phyloP scores from a whole-genome alignment of 441 rosid species.

The Breynia disticha region DNA sequence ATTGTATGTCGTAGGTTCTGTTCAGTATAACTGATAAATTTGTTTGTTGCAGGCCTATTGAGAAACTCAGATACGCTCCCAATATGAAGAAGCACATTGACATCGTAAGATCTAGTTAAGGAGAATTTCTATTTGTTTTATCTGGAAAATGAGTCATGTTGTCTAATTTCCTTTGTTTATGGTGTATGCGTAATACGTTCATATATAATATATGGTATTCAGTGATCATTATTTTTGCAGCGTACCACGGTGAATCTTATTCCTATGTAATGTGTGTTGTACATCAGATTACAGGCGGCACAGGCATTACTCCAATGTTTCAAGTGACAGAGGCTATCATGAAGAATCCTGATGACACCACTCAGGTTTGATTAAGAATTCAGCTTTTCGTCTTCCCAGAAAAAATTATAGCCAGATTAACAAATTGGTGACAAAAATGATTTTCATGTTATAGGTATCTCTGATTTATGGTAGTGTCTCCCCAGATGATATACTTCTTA shows the following conservation, averaged over 20 bases:
- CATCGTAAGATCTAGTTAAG: slow-evolving; percentile 53
- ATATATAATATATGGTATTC: no score
- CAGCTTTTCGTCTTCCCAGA: neutral
- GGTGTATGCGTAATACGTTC: neutral
- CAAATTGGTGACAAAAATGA: neutral
- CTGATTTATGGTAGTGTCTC: slow-evolving; percentile 86
- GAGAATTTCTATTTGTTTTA: slow-evolving; percentile 3
- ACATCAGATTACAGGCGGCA: slow-evolving; percentile 87
- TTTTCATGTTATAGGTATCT: slow-evolving; percentile 44
- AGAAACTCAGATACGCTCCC: slow-evolving; percentile 78
- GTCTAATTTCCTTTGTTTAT: neutral
- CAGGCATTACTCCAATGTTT: slow-evolving; percentile 98
- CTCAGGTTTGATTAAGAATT: slow-evolving; percentile 45
- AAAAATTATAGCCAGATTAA: slow-evolving; percentile 1
- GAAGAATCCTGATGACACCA: slow-evolving; percentile 84
- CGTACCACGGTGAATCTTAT: no score
- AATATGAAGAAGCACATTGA: slow-evolving; percentile 95
- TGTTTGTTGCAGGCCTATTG: slow-evolving; percentile 72
- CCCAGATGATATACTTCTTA: slow-evolving; percentile 84
- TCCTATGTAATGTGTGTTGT: slow-evolving; percentile 7
- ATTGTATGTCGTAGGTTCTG: neutral
- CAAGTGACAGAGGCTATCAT: slow-evolving; percentile 85
- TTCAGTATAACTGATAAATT: slow-evolving; percentile 10
- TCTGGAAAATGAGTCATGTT: no score
- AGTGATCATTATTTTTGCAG: no score